A percentile compares a stretch with the other conserved stretches of the same genome.
These are phyloP conservation scores for Boletellus ananiceps DNA, from an alignment of 768 basidiomycete species.

Conservation along the genomic window DNA sequence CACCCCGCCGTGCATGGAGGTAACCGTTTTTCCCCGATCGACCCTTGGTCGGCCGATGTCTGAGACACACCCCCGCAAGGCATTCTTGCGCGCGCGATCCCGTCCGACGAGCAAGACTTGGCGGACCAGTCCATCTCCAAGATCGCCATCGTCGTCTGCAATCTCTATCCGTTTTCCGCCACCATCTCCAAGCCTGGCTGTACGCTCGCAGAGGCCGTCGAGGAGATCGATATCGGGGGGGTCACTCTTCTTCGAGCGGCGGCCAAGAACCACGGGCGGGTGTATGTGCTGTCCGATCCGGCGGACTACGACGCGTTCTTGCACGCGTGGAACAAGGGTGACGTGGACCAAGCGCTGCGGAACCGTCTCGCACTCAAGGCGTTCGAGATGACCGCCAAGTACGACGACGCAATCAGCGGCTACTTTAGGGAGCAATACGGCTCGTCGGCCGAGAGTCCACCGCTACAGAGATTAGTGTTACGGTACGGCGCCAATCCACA, in stretches of 20 bases:
- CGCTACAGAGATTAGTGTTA: constrained; percentile 79
- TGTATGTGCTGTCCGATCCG: constrained; percentile 85
- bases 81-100: constrained; percentile 89
- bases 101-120: constrained; percentile 86
- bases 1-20: constrained; percentile 98
- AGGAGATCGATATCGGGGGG: constrained; percentile 98
- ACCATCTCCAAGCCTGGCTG: constrained; percentile 87
- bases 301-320: constrained; percentile 83
- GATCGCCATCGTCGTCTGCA: constrained; percentile 97
- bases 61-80: constrained; percentile 43
- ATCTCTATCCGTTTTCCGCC: constrained; percentile 93
- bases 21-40: constrained; percentile 29
- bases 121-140: constrained; percentile 79
- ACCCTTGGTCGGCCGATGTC: neutral
- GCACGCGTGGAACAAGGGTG: constrained; percentile 68
- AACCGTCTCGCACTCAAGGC: constrained; percentile 91
- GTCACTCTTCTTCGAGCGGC: constrained; percentile 96
- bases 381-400: constrained; percentile 92
- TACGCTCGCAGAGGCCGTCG: constrained; percentile 88
- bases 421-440: constrained; percentile 98
- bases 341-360: constrained; percentile 65
- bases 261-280: constrained; percentile 95
- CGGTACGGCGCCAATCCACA: constrained; percentile 98
- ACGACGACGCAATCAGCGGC: constrained; percentile 92
- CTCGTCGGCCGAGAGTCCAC: constrained; percentile 70